Evolutionary conservation across 2,329 filamentous ascomycete genomes (phyloP).

Genomic region (Diaporthe amygdali): DNA sequence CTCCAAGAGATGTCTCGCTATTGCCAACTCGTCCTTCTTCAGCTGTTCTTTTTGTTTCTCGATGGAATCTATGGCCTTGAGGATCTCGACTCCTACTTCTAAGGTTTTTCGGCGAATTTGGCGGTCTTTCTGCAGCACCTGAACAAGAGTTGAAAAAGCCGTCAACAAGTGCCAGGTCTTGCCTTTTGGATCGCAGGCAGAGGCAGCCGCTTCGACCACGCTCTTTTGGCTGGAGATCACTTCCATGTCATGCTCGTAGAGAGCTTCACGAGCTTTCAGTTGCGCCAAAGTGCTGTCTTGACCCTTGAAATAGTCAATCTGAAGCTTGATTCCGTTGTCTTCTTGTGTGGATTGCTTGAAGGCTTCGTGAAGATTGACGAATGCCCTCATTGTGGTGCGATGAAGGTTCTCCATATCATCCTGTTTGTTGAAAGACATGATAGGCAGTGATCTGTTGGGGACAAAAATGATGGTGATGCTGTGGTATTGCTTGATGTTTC

Average conservation of each 20-base stretch:
- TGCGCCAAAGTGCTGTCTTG: neutral
- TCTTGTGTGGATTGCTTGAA: neutral
- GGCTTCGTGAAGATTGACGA: fast-evolving
- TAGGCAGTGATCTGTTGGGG: neutral
- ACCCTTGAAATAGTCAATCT: neutral
- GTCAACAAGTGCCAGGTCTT: neutral
- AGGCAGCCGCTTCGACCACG: neutral
- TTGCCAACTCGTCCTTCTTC: neutral
- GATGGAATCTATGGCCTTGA: neutral
- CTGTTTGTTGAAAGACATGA: too few relatives aligned
- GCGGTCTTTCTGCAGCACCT: neutral
- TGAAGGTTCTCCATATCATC: neutral
- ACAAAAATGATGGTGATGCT: neutral
- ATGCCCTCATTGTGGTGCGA: neutral
- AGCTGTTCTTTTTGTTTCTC: neutral
- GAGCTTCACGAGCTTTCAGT: neutral
- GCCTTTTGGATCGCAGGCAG: neutral
- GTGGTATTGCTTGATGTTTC: neutral
- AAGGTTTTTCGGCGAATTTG: neutral
- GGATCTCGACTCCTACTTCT: neutral
- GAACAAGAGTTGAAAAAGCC: neutral
- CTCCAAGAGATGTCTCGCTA: too few relatives aligned
- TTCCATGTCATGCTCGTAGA: neutral
- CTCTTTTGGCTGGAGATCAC: neutral
- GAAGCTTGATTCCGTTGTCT: neutral